Base-by-base conservation (phyloP, 2,329 filamentous ascomycete genomes). In the Lizonia empirigonia region DNA sequence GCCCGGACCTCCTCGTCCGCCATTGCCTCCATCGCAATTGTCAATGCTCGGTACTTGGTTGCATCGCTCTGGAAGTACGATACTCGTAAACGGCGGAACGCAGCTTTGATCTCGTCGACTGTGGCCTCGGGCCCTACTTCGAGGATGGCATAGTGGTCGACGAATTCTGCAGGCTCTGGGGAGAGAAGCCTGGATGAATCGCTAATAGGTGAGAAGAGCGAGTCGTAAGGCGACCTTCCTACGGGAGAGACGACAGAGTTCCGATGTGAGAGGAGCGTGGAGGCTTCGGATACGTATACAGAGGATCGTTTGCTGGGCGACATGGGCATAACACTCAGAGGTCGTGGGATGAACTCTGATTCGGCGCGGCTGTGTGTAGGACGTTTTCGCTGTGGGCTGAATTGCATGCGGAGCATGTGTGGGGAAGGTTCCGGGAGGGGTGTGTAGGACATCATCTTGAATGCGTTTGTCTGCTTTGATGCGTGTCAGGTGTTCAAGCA, bases 101-200 rank as follows among this genome's bases (percentile, higher is more conserved):
- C 59, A 13, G 53, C 54, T 27, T 63, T 66, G 24, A 72, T 65
- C 20, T 73, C 64, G 35, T 68, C 65, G 22, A 56, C 50, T 4
- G 67, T 63, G 22, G 68, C 69, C 38, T 56, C 53, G 6, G 44
- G 44, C 2, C 56, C 48, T 5, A 73, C 51, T 34, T 60, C 52
- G 10, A 73, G 52, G 37, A 64, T 60, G 12, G 61, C 57, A 57
- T 73, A 73, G 53, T 73, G 62, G 56, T 73, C 67, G 13, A 62
- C 39, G 24, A 65, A 65, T 12, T 60, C 61, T 7, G 53, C 34
- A 3, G 56, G 40, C 20, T 50, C 51, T 5, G 41, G 39, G 2
- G 50, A 40, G 7, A 52, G 33, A 8, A 47, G 12, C 22, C 37
- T 42, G 22, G 49, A 42, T 3, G 49, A 32, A 13, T 60, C 56